Percentiles rank a stretch among this genome's conserved stretches.
Evolutionary conservation across 768 basidiomycete genomes (phyloP).

Genomic region (Amanita rubescens): DNA sequence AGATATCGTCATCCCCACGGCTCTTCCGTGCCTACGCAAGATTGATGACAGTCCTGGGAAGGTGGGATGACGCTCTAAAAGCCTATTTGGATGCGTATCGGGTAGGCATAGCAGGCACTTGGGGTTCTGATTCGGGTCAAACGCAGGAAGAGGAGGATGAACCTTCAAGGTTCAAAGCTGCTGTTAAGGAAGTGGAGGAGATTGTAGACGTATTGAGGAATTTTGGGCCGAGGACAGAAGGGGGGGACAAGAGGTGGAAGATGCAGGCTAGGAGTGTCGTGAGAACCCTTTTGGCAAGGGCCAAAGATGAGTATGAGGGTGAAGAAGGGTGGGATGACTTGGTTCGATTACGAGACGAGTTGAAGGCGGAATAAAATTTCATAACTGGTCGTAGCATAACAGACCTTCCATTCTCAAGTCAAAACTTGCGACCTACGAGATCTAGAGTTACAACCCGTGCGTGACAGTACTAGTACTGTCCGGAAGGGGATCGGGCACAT

Average conservation of each 20-base stretch:
- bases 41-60: constrained; percentile 63
- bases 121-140: neutral
- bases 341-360: constrained; percentile 56
- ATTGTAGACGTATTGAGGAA: constrained; percentile 77
- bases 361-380: neutral
- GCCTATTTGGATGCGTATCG: constrained; percentile 86
- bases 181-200: constrained; percentile 72
- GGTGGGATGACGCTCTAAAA: constrained; percentile 73
- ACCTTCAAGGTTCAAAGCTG: constrained; percentile 57
- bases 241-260: constrained; percentile 55
- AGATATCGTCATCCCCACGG: constrained; percentile 60
- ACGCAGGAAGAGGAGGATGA: constrained; percentile 15
- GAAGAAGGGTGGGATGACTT: constrained; percentile 78
- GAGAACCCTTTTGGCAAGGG: constrained; percentile 82
- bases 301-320: constrained; percentile 74
- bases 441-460: too few species aligned
- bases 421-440: too few species aligned
- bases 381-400: too few species aligned
- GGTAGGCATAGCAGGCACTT: constrained; percentile 41
- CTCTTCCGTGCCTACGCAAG: constrained; percentile 82
- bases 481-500: too few species aligned
- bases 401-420: too few species aligned
- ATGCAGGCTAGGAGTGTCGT: constrained; percentile 77
- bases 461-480: too few species aligned
- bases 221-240: constrained; percentile 63